These are phyloP conservation scores for Lactarius hatsudake DNA, from an alignment of 768 basidiomycete species.

Conservation along the genomic window DNA sequence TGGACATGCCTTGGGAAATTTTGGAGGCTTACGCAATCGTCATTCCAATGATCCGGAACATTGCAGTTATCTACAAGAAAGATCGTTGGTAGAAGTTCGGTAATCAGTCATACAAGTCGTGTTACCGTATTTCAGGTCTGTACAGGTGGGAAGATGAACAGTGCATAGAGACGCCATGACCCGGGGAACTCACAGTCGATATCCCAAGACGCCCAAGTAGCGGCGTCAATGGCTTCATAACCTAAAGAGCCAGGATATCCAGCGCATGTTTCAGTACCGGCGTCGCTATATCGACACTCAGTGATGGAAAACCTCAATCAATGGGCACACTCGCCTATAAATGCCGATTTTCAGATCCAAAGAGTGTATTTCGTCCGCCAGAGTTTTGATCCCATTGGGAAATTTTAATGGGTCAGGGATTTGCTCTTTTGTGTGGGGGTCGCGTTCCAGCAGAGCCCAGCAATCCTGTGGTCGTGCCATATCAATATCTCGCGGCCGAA, in stretches of 20 bases:
- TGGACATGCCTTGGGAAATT: not conserved
- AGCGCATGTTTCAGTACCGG: constrained; percentile 51
- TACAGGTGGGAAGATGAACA: not conserved
- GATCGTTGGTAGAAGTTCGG: not conserved
- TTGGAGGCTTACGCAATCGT: constrained; percentile 38
- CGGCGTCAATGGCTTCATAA: constrained; percentile 47
- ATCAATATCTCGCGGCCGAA: not conserved
- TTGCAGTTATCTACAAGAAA: constrained; percentile 47
- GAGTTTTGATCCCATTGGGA: constrained; percentile 47
- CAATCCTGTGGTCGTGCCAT: constrained; percentile 18
- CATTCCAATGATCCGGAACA: constrained; percentile 51
- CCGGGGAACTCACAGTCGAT: constrained; percentile 41
- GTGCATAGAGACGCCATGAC: not conserved
- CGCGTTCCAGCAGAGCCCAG: constrained; percentile 22
- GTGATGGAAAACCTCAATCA: not conserved
- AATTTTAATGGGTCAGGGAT: constrained; percentile 53
- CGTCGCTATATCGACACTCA: constrained; percentile 40
- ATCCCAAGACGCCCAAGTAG: constrained; percentile 52
- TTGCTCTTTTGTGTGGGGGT: constrained; percentile 40
- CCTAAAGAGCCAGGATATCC: constrained; percentile 57
- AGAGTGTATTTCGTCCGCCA: constrained; percentile 45
- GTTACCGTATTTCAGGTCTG: constrained; percentile 49
- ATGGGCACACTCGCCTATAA: constrained; percentile 39
- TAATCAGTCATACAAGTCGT: constrained; percentile 6
- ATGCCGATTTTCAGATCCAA: constrained; percentile 52